Evolutionary conservation across 2,329 filamentous ascomycete genomes (phyloP), one percentile per base, ranked within the genome.

Genomic region (Trichoderma harzianum): DNA sequence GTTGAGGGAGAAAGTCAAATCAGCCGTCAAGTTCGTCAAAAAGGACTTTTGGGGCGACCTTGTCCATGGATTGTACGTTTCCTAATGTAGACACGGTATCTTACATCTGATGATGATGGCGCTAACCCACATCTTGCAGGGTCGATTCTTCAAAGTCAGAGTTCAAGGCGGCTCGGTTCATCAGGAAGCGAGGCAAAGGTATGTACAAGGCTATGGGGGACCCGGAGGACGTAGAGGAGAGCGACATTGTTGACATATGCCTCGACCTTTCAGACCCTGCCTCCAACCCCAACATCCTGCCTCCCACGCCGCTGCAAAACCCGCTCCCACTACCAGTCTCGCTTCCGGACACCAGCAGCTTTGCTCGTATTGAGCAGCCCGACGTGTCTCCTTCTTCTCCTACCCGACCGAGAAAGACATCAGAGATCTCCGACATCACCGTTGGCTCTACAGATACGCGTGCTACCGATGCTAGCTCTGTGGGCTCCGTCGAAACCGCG

Each of bases 131-230:
- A 7, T 34, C 34, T 64, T 53, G 12, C 36, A 72, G 71, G 36
- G 34, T 55, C 32, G 53, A 53, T 36, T 64, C 65, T 5, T 34
- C 65, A 30, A 67, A 61, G 24, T 26, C 34, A 21, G 71, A 69
- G 34, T 72, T 72, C 51, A 72, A 72, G 65, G 71, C 71, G 24
- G 64, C 65, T 43, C 58, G 60, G n/a, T 72, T 72, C 51, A 72
- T 72, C 34, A 34, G 51, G 34, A 72, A 55, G 65, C 64, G 71
- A 69, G 65, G 71, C 53, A 66, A 69, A 72, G 71, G 71, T 72
- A 70, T 30, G 68, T 69, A 62, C 57, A n/a, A 24, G 66, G 55
- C 55, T 60, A 69, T 72, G 21, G 32, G 51, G 34, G 63, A 55
- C 43, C 43, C 58, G 51, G 65, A 61, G 66, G 57, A 69, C 57